Percentiles rank a stretch among this genome's conserved stretches.
These are phyloP conservation scores for Solanum hybrid DNA, from an alignment of 305 asterid genomes.

Conservation along the genomic window DNA sequence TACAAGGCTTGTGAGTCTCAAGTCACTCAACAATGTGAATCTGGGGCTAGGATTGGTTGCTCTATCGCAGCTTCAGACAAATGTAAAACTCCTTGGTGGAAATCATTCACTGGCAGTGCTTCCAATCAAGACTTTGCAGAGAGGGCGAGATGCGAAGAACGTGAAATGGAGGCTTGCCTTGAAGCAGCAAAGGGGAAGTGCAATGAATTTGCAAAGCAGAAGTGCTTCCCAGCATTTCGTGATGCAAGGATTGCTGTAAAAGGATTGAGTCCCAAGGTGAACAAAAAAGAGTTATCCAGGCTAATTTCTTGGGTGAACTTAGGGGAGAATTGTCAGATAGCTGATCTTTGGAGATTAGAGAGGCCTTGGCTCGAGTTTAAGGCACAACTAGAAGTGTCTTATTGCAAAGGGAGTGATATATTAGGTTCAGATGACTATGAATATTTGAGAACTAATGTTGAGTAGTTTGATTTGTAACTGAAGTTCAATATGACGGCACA, in stretches of 20 bases:
- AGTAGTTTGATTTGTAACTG: neutral
- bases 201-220: slow-evolving; percentile 41
- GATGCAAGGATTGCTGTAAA: slow-evolving; percentile 45
- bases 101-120: slow-evolving; percentile 29
- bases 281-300: slow-evolving; percentile 36
- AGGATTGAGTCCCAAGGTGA: slow-evolving; percentile 26
- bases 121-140: slow-evolving; percentile 40
- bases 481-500: neutral
- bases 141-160: slow-evolving; percentile 68
- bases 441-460: slow-evolving; percentile 20
- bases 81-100: slow-evolving; percentile 88
- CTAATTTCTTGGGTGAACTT: slow-evolving; percentile 51
- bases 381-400: slow-evolving; percentile 23
- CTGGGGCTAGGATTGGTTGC: slow-evolving; percentile 81
- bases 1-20: slow-evolving; percentile 41
- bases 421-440: slow-evolving; percentile 27
- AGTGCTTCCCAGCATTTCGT: slow-evolving; percentile 50
- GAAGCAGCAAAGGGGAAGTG: slow-evolving; percentile 49
- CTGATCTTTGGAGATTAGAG: slow-evolving; percentile 27
- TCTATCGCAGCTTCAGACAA: slow-evolving; percentile 71
- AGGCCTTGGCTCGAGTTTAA: slow-evolving; percentile 41
- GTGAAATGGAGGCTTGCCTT: slow-evolving; percentile 60
- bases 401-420: slow-evolving; percentile 52
- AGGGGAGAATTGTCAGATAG: slow-evolving; percentile 13
- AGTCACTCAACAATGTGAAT: slow-evolving; percentile 57